Evolutionary conservation across 805 yeast genomes (phyloP).

Genomic region (Yamadazyma ubonensis): DNA sequence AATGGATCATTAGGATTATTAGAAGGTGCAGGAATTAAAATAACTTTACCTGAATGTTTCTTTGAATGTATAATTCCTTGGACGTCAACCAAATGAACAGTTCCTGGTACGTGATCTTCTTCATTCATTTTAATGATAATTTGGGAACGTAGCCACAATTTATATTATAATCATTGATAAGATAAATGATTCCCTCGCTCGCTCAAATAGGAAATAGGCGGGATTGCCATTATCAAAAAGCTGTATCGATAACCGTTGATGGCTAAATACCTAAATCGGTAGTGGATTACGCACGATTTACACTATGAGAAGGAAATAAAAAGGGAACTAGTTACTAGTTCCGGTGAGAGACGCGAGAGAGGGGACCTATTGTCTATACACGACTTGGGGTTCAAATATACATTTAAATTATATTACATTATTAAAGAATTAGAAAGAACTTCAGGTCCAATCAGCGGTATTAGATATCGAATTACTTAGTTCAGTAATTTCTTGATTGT

Average conservation of each 20-base stretch:
- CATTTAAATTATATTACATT: background rate
- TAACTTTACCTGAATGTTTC: constrained; percentile 22
- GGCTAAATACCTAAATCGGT: constrained; percentile 4
- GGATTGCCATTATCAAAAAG: background rate
- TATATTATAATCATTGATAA: constrained; percentile 1
- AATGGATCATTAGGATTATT: constrained; percentile 35
- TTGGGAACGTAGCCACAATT: background rate
- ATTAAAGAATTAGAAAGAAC: constrained; percentile 41
- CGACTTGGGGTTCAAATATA: background rate
- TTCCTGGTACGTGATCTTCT: constrained; percentile 29
- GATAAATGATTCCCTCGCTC: constrained; percentile 1
- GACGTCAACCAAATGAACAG: constrained; percentile 33
- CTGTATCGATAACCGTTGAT: background rate
- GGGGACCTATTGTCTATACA: background rate
- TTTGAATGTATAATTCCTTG: constrained; percentile 22
- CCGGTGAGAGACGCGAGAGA: background rate
- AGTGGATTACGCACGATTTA: too few species aligned
- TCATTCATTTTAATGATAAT: constrained; percentile 11
- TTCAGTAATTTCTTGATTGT: constrained; percentile 7
- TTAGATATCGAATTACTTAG: constrained; percentile 20
- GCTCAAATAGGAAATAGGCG: constrained; percentile 6
- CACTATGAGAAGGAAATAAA: too few species aligned
- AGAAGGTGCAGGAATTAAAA: constrained; percentile 36
- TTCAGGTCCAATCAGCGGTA: constrained; percentile 50
- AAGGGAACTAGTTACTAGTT: background rate